Conservation (phyloP, 2,329 filamentous ascomycete species). For the Chaetomiaceae sp. region DNA sequence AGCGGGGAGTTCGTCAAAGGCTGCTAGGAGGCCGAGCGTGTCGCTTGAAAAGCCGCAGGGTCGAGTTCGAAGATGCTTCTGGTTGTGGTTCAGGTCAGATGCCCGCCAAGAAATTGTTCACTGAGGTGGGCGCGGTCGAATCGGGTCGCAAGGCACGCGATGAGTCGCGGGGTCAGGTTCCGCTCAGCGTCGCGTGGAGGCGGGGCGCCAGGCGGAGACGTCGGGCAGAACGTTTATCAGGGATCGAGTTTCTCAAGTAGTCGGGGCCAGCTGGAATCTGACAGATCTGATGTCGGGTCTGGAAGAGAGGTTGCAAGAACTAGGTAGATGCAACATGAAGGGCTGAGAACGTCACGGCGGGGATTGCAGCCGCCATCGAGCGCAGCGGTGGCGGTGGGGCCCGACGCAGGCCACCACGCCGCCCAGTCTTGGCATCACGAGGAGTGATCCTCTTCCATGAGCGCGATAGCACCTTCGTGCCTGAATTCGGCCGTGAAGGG, state of each 20-base stretch:
- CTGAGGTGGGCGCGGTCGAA: conserved; percentile 9
- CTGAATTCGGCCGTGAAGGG: no score
- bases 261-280: no score
- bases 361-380: conserved; percentile 10
- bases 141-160: conserved; percentile 10
- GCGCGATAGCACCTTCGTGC: no score
- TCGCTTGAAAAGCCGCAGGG: no score
- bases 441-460: no score
- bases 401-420: no score
- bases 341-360: conserved; percentile 26
- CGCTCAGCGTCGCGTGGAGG: not conserved
- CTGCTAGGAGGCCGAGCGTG: no score
- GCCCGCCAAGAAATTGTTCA: conserved; percentile 1
- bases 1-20: no score
- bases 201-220: not conserved
- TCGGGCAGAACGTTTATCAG: not conserved
- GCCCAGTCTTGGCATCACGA: conserved; percentile 9
- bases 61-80: no score
- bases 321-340: conserved; percentile 1
- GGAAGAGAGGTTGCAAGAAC: no score
- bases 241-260: not conserved
- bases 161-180: not conserved
- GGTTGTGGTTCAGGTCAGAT: not conserved
- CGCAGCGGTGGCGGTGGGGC: conserved; percentile 6
- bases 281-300: no score